Conservation (phyloP, 169 alveolate species). For the Eimeria maxima region DNA sequence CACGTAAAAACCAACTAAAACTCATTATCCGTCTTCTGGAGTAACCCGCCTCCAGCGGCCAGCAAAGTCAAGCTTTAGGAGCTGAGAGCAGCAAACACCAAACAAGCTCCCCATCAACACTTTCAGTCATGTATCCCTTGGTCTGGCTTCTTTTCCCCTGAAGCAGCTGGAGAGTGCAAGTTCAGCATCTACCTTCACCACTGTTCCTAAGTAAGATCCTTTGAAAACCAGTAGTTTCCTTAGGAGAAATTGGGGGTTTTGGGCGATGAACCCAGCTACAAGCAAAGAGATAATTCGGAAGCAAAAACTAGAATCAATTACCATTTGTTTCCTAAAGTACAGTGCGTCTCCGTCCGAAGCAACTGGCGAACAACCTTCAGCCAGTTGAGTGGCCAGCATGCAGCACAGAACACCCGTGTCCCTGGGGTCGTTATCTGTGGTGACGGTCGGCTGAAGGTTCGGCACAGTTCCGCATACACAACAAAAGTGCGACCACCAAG, state of each 20-base stretch:
- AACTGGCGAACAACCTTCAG: constrained; percentile 36
- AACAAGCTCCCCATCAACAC: background rate
- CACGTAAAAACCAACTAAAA: background rate
- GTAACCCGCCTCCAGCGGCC: constrained; percentile 46
- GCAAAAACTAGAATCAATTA: background rate
- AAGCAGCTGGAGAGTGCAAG: background rate
- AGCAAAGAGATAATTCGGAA: background rate
- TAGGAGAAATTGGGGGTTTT: background rate
- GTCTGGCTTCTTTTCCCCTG: background rate
- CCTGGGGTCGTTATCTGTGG: background rate
- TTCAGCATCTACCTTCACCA: background rate
- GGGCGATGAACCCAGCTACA: background rate
- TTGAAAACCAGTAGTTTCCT: background rate
- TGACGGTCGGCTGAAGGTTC: constrained; percentile 1
- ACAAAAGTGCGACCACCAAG: background rate
- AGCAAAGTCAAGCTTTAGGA: constrained; percentile 61
- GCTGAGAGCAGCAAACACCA: constrained; percentile 47
- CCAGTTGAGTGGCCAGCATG: constrained; percentile 73
- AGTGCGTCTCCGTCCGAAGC: constrained; percentile 21
- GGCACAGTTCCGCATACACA: background rate
- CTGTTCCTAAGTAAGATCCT: background rate
- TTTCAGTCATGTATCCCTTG: background rate
- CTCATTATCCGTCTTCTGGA: background rate
- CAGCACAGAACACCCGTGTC: constrained; percentile 67
- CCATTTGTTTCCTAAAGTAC: constrained; percentile 57